These are phyloP conservation scores for Naumovozyma castellii DNA, from an alignment of 805 yeast species.

Conservation along the genomic window DNA sequence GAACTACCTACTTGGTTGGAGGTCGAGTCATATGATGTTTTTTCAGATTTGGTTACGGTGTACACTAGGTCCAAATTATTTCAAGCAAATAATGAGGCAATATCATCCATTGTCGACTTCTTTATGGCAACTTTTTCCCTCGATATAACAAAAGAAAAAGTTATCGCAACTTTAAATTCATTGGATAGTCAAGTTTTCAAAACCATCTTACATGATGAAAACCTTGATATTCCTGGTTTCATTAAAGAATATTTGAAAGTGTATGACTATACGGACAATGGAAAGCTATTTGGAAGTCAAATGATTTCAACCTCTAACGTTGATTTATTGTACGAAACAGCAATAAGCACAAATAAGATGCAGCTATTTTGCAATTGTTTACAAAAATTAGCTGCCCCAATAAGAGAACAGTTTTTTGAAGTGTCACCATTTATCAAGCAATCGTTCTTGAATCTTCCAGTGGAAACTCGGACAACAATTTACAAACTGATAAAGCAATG, in stretches of 20 bases:
- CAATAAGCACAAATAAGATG: constrained; percentile 14
- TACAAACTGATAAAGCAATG: constrained; percentile 8
- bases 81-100: constrained; percentile 8
- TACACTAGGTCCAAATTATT: constrained; percentile 26
- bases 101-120: constrained; percentile 13
- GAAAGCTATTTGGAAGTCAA: constrained; percentile 19
- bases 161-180: constrained; percentile 27
- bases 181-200: constrained; percentile 22
- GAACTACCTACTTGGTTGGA: constrained; percentile 31
- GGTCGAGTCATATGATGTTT: constrained; percentile 22
- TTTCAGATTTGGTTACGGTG: constrained; percentile 27
- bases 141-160: constrained; percentile 14
- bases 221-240: constrained; percentile 8
- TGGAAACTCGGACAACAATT: constrained; percentile 7
- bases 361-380: constrained; percentile 16
- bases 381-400: constrained; percentile 6
- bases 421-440: constrained; percentile 12
- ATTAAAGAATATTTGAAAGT: constrained; percentile 15
- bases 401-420: constrained; percentile 7
- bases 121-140: constrained; percentile 13
- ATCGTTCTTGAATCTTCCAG: constrained; percentile 8
- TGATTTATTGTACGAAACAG: constrained; percentile 26
- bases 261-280: constrained; percentile 24
- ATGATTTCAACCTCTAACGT: constrained; percentile 32
- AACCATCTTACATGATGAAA: constrained; percentile 10